A percentile compares a stretch with the other conserved stretches of the same genome.
These are phyloP conservation scores for Acanthochlamys bracteata DNA, from an alignment of 106 monocot genomes.

Conservation along the genomic window DNA sequence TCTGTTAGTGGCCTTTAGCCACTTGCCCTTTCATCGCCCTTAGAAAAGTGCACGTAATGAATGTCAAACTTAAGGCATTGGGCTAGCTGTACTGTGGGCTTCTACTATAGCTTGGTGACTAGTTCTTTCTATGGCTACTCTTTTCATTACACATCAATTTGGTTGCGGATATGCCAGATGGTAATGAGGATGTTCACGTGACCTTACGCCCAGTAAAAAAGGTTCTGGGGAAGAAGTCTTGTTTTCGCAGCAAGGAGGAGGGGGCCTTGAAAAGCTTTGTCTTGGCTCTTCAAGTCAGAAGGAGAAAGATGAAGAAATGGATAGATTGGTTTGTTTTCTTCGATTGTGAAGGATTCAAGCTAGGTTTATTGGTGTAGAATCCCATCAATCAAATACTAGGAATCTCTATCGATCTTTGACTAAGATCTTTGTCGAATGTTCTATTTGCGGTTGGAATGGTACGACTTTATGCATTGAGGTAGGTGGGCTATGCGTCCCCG, in stretches of 20 bases:
- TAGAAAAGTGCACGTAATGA: slow-evolving; percentile 3
- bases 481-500: slow-evolving; percentile 1
- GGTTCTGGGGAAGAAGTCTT: slow-evolving; percentile 1
- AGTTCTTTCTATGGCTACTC: slow-evolving; percentile 3
- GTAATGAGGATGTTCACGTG: slow-evolving; percentile 3
- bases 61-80: background rate
- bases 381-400: slow-evolving; percentile 1
- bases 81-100: slow-evolving; percentile 3
- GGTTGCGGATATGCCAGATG: slow-evolving; percentile 3
- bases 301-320: slow-evolving; percentile 3
- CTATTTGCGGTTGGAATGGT: slow-evolving; percentile 1
- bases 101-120: background rate
- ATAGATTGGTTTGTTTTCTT: slow-evolving; percentile 1
- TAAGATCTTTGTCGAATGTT: background rate
- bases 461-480: background rate
- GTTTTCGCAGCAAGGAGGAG: background rate
- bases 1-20: slow-evolving; percentile 3
- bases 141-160: slow-evolving; percentile 3
- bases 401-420: background rate
- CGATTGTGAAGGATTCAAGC: background rate
- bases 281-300: background rate
- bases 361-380: background rate
- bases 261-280: background rate
- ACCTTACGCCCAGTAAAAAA: slow-evolving; percentile 1
- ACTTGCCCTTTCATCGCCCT: slow-evolving; percentile 1